Evolutionary conservation across 768 basidiomycete genomes (phyloP).

Genomic region (Suillus bovinus): DNA sequence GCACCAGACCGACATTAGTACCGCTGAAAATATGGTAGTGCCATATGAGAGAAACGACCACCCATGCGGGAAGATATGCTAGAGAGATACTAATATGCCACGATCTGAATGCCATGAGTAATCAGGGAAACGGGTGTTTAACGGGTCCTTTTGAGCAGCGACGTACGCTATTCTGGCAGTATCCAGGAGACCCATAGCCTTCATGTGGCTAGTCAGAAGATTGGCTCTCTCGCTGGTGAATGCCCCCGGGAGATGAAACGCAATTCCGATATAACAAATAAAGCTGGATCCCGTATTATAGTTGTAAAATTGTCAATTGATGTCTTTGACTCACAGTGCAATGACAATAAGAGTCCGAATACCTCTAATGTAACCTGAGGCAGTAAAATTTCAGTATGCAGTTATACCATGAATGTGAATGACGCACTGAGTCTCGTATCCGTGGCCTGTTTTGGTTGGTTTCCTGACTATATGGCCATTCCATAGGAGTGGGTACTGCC

Average conservation of each 20-base stretch:
- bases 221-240: conserved; percentile 66
- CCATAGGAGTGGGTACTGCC: conserved; percentile 54
- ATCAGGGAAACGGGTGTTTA: conserved; percentile 7
- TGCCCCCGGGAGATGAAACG: conserved; percentile 76
- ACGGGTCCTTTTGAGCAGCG: neutral
- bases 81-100: conserved; percentile 72
- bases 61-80: conserved; percentile 77
- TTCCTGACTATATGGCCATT: conserved; percentile 72
- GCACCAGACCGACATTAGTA: conserved; percentile 58
- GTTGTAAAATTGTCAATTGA: neutral
- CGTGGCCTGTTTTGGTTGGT: conserved; percentile 63
- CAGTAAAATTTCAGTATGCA: conserved; percentile 10
- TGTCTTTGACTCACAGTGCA: conserved; percentile 50
- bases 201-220: conserved; percentile 68
- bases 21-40: conserved; percentile 63
- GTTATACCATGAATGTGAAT: neutral
- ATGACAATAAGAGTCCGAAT: conserved; percentile 63
- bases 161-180: conserved; percentile 63
- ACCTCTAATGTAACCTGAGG: conserved; percentile 60
- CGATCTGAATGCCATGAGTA: conserved; percentile 27
- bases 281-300: conserved; percentile 44
- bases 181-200: conserved; percentile 77
- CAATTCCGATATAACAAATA: conserved; percentile 68
- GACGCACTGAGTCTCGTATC: conserved; percentile 56
- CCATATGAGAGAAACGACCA: conserved; percentile 66